A percentile compares a stretch with the other conserved stretches of the same genome.
Evolutionary conservation across 2,329 filamentous ascomycete species (phyloP).

Genomic region (Pseudogymnoascus sp.): DNA sequence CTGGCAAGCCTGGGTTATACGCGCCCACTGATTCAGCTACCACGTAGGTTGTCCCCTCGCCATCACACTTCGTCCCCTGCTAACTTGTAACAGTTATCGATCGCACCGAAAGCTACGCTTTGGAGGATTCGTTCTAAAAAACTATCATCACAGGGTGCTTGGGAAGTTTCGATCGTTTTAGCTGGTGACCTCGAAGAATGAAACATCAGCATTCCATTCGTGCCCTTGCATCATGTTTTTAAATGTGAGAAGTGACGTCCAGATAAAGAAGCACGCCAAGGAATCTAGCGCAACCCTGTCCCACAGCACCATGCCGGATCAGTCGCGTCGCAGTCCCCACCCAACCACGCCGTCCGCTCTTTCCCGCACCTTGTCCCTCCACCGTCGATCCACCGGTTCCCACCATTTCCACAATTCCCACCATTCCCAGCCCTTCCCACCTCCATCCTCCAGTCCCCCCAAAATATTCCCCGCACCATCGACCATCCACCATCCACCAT

Average conservation of each 20-base stretch:
- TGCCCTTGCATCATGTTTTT: not conserved
- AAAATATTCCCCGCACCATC: not conserved
- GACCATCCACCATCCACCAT: not conserved
- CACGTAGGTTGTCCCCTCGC: not conserved
- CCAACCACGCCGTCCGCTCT: not conserved
- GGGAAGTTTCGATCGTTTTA: not conserved
- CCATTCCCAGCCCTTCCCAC: not conserved
- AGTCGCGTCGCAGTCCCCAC: not conserved
- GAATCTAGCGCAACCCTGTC: not conserved
- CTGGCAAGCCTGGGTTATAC: not conserved
- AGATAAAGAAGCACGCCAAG: conserved; percentile 5
- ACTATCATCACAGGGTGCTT: not conserved
- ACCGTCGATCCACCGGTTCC: not conserved
- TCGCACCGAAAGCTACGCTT: too few species aligned
- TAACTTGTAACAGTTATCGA: not conserved
- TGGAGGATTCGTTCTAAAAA: too few species aligned
- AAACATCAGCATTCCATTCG: not conserved
- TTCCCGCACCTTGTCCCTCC: conserved; percentile 1
- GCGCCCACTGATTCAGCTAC: not conserved
- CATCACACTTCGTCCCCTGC: not conserved
- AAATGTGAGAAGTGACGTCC: conserved; percentile 5
- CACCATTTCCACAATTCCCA: too few species aligned
- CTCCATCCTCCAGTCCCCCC: not conserved
- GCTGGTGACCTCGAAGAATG: not conserved
- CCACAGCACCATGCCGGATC: not conserved